These are phyloP conservation scores for Podosphaera aphanis DNA, from an alignment of 2,329 filamentous ascomycete species.

Conservation along the genomic window DNA sequence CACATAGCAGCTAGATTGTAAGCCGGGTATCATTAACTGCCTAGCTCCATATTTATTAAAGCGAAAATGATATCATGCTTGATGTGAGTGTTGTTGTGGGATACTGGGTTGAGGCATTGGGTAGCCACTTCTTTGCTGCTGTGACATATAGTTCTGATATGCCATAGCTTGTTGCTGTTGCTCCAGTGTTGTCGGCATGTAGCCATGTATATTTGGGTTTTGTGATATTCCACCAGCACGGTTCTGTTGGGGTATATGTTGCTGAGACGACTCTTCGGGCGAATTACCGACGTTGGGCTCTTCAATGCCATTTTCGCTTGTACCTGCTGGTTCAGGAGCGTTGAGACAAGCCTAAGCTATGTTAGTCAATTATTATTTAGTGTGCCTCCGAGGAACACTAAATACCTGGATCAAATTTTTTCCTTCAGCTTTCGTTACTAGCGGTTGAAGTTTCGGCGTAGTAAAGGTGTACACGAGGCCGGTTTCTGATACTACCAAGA, in stretches of 20 bases:
- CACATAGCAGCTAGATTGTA: slow-evolving; percentile 21
- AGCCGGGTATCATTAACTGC: slow-evolving; percentile 31
- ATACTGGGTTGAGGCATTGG: slow-evolving; percentile 60
- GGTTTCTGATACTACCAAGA: slow-evolving; percentile 91
- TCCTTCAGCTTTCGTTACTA: slow-evolving; percentile 94
- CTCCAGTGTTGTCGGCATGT: slow-evolving; percentile 33
- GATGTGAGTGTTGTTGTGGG: slow-evolving; percentile 62
- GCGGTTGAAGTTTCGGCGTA: slow-evolving; percentile 89
- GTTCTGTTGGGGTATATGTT: slow-evolving; percentile 44
- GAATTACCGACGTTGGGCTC: slow-evolving; percentile 61
- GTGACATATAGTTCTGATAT: slow-evolving; percentile 63
- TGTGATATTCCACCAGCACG: slow-evolving; percentile 36
- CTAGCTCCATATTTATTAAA: slow-evolving; percentile 7
- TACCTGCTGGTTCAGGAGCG: slow-evolving; percentile 68
- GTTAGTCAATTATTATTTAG: slow-evolving; percentile 15
- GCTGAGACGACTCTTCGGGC: slow-evolving; percentile 65
- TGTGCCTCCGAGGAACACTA: slow-evolving; percentile 1
- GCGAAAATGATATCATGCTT: slow-evolving; percentile 27
- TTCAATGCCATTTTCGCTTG: slow-evolving; percentile 62
- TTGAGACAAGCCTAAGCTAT: slow-evolving; percentile 65
- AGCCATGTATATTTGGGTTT: slow-evolving; percentile 38
- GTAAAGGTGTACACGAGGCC: slow-evolving; percentile 96
- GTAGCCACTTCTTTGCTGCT: slow-evolving; percentile 48
- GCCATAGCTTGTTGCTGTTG: slow-evolving; percentile 60
- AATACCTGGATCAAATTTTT: slow-evolving; percentile 94